phyloP scores from a whole-genome alignment of 148 eudicot species.

The Salicornia ramosissima region DNA sequence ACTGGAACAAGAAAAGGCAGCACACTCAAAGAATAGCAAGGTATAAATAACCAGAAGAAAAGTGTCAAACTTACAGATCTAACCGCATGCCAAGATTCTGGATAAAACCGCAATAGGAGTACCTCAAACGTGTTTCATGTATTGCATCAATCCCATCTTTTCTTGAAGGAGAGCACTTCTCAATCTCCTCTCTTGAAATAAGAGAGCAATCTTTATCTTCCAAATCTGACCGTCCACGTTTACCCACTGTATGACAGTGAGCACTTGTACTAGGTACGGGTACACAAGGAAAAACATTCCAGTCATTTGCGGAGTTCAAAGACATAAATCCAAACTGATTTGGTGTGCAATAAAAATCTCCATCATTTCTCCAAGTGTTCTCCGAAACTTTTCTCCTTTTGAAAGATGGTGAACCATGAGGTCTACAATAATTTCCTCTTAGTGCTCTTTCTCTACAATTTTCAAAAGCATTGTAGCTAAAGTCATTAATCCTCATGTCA shows the following conservation, averaged over 20 bases:
- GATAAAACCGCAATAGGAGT: slow-evolving; percentile 84
- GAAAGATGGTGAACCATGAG: slow-evolving; percentile 35
- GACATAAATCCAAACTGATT: slow-evolving; percentile 19
- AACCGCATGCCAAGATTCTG: slow-evolving; percentile 80
- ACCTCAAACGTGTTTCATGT: slow-evolving; percentile 69
- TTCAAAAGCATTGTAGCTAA: slow-evolving; percentile 30
- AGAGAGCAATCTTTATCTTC: slow-evolving; percentile 57
- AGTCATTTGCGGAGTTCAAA: slow-evolving; percentile 20
- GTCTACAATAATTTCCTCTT: slow-evolving; percentile 24
- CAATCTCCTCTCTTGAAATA: slow-evolving; percentile 86
- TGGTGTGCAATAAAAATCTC: slow-evolving; percentile 34
- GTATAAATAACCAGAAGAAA: neutral
- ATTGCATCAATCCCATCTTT: slow-evolving; percentile 90
- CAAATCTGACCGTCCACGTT: slow-evolving; percentile 57
- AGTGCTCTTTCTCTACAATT: slow-evolving; percentile 27
- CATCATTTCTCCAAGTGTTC: slow-evolving; percentile 41
- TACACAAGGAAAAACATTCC: slow-evolving; percentile 27
- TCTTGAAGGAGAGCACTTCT: slow-evolving; percentile 86
- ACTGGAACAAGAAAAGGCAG: neutral
- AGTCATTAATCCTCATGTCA: slow-evolving; percentile 22
- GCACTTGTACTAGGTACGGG: slow-evolving; percentile 41
- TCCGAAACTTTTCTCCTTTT: slow-evolving; percentile 71
- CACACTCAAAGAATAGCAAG: neutral
- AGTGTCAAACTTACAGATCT: slow-evolving; percentile 59
- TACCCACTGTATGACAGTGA: slow-evolving; percentile 32